phyloP scores from a whole-genome alignment of 1,284 basidiomycete species.

The Takashimella tepidaria region DNA sequence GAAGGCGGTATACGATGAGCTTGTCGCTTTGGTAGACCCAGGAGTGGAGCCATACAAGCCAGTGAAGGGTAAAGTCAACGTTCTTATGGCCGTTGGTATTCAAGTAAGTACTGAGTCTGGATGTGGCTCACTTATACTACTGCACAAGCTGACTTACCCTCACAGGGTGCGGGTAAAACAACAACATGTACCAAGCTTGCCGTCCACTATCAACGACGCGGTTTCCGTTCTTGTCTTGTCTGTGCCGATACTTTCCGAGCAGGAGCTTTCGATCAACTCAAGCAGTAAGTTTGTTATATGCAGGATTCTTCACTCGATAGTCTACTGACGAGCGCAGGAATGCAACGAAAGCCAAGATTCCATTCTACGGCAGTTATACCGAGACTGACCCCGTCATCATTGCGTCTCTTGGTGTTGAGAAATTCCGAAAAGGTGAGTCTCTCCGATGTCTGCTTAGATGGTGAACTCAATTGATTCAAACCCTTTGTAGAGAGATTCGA shows the following conservation, averaged over 20 bases:
- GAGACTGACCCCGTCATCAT: constrained; percentile 97
- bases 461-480: constrained; percentile 5
- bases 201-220: constrained; percentile 94
- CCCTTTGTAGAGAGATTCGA: constrained; percentile 74
- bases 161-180: constrained; percentile 92
- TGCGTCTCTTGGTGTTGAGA: constrained; percentile 87
- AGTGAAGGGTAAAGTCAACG: constrained; percentile 88
- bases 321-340: constrained; percentile 36
- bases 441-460: background rate
- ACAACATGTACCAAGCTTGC: constrained; percentile 97
- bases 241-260: constrained; percentile 99
- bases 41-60: constrained; percentile 93
- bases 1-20: constrained; percentile 93
- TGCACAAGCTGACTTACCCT: constrained; percentile 6
- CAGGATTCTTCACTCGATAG: background rate
- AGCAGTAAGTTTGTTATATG: constrained; percentile 69
- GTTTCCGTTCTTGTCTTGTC: constrained; percentile 96
- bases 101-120: constrained; percentile 56
- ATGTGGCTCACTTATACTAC: too few relatives aligned
- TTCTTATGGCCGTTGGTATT: constrained; percentile 96
- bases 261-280: constrained; percentile 92
- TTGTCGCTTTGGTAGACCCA: constrained; percentile 91
- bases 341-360: constrained; percentile 96
- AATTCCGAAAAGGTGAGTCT: constrained; percentile 76
- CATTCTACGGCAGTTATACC: constrained; percentile 98